These are phyloP conservation scores for Vanrija sp. DNA, from an alignment of 1,284 basidiomycete genomes.

Conservation along the genomic window DNA sequence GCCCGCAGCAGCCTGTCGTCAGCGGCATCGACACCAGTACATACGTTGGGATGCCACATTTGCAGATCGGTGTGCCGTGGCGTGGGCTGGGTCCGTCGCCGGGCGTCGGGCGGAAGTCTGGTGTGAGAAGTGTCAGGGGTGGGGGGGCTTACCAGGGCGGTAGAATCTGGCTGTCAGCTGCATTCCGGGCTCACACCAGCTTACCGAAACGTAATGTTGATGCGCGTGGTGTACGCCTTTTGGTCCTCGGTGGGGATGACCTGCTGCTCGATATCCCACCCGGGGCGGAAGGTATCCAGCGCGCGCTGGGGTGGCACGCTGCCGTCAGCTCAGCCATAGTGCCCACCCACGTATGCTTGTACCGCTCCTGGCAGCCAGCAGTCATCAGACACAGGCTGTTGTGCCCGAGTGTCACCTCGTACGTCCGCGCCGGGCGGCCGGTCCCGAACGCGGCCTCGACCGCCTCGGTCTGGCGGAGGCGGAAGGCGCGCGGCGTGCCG, in stretches of 20 bases:
- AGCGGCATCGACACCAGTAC: constrained; percentile 10
- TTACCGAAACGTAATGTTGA: constrained; percentile 78
- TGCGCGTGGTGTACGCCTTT: constrained; percentile 62
- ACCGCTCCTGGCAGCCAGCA: constrained; percentile 80
- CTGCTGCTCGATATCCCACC: constrained; percentile 42
- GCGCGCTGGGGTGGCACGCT: constrained; percentile 67
- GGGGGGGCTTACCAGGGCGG: constrained; percentile 27
- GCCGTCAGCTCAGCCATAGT: neutral
- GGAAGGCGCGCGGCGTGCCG: constrained; percentile 71
- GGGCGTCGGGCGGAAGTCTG: constrained; percentile 68
- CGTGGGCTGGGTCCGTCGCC: constrained; percentile 20
- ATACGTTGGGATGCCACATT: constrained; percentile 68
- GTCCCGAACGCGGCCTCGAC: constrained; percentile 53
- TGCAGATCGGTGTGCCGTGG: constrained; percentile 57
- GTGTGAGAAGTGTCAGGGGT: constrained; percentile 42
- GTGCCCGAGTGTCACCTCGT: constrained; percentile 75
- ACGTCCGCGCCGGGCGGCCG: constrained; percentile 61
- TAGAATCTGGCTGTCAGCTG: constrained; percentile 26
- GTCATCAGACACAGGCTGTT: constrained; percentile 93
- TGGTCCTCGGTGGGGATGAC: constrained; percentile 31
- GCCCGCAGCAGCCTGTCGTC: constrained; percentile 42
- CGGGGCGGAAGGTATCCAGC: constrained; percentile 70
- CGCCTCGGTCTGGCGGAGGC: constrained; percentile 55
- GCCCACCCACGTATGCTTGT: constrained; percentile 57
- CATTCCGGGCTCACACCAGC: neutral